These are phyloP conservation scores for Aspergillus pseudoglaucus DNA, from an alignment of 2,329 filamentous ascomycete genomes.

Conservation along the genomic window DNA sequence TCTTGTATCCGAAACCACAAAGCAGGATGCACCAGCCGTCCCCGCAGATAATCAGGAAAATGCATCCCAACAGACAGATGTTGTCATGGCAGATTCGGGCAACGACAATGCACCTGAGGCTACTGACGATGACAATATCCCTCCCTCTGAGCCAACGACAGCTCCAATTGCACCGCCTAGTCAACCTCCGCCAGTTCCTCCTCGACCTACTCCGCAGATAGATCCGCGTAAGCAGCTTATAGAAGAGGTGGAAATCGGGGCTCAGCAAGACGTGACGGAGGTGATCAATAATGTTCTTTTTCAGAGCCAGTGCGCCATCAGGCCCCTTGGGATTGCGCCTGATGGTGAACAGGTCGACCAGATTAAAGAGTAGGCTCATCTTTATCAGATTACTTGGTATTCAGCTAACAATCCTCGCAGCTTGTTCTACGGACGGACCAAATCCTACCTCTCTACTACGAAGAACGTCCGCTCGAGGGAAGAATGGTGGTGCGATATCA, in stretches of 20 bases:
- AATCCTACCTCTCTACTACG: constrained; percentile 41
- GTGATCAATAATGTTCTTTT: constrained; percentile 90
- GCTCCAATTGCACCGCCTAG: constrained; percentile 31
- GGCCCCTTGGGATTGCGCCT: constrained; percentile 57
- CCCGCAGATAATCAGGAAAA: constrained; percentile 36
- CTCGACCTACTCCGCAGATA: constrained; percentile 38
- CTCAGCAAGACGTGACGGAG: constrained; percentile 93
- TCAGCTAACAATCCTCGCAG: constrained; percentile 22
- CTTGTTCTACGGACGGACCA: constrained; percentile 46
- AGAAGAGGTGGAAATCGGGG: constrained; percentile 51
- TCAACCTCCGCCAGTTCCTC: constrained; percentile 54
- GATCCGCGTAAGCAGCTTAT: constrained; percentile 33
- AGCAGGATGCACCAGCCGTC: constrained; percentile 11
- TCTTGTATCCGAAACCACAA: constrained; percentile 27
- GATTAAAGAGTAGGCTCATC: constrained; percentile 54
- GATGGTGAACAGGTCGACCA: constrained; percentile 74
- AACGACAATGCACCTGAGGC: constrained; percentile 9
- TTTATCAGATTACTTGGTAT: neutral
- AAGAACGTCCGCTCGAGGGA: constrained; percentile 44
- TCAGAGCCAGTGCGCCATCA: constrained; percentile 83
- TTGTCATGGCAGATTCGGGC: constrained; percentile 18
- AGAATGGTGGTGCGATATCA: constrained; percentile 57
- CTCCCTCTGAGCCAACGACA: constrained; percentile 3
- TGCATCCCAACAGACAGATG: constrained; percentile 15
- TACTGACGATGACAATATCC: constrained; percentile 1